Conservation (phyloP, 2,329 filamentous ascomycete species). For the Fusarium acutatum region DNA sequence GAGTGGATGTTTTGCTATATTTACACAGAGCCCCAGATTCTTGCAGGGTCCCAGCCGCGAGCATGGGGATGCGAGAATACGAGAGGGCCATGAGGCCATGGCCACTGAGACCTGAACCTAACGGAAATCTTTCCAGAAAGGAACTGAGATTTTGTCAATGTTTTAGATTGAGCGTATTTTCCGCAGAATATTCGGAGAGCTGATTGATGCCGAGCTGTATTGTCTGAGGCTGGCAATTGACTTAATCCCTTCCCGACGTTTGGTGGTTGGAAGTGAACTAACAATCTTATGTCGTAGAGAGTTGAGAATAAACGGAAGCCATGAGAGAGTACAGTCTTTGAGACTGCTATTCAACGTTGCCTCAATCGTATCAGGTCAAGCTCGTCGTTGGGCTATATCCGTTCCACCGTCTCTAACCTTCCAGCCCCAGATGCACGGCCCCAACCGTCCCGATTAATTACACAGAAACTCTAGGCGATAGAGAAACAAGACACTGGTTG, state of each 20-base stretch:
- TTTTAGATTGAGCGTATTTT: conserved; percentile 8
- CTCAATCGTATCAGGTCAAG: conserved; percentile 10
- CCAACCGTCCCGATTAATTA: conserved; percentile 20
- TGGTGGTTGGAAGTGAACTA: not conserved
- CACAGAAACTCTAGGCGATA: conserved; percentile 14
- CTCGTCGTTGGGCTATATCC: not conserved
- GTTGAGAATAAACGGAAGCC: not conserved
- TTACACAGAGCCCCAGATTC: conserved; percentile 16
- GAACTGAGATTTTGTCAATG: not conserved
- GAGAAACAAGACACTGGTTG: conserved; percentile 28
- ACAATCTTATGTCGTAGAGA: not conserved
- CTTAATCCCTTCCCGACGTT: no score
- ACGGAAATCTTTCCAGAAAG: not conserved
- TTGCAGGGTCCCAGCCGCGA: conserved; percentile 13
- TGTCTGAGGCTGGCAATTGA: not conserved
- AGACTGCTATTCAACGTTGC: not conserved
- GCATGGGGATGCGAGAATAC: conserved; percentile 26
- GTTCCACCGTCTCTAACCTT: conserved; percentile 18
- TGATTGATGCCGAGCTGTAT: not conserved
- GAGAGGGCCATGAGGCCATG: conserved; percentile 21
- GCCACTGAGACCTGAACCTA: not conserved
- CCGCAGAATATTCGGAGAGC: not conserved
- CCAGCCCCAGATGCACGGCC: conserved; percentile 19
- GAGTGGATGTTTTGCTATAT: conserved; percentile 26
- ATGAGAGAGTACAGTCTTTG: not conserved